Evolutionary conservation across 805 yeast species (phyloP).

Genomic region (Suhomyces xylopsoci): DNA sequence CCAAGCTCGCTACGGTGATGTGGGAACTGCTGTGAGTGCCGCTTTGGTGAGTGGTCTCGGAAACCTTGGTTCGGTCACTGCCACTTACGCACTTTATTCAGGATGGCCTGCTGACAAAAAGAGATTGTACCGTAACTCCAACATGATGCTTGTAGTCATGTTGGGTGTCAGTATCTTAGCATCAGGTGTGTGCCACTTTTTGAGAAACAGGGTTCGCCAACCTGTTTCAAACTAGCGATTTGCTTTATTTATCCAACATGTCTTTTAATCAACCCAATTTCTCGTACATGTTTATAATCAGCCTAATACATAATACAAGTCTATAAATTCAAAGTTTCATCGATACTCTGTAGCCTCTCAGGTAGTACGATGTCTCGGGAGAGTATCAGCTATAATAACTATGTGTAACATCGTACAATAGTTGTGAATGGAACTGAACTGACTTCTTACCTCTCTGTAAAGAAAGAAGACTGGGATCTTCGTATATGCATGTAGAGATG

Average conservation of each 20-base stretch:
- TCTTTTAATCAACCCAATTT: no score
- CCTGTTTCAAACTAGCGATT: neutral
- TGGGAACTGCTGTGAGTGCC: slow-evolving; percentile 78
- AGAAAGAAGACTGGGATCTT: no score
- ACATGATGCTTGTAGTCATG: slow-evolving; percentile 81
- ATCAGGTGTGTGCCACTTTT: slow-evolving; percentile 29
- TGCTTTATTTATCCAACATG: no score
- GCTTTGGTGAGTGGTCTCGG: slow-evolving; percentile 87
- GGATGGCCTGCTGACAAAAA: slow-evolving; percentile 83
- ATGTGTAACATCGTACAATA: no score
- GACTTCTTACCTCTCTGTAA: no score
- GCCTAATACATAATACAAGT: neutral
- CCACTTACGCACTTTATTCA: slow-evolving; percentile 78
- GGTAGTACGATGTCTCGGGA: no score
- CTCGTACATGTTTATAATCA: no score
- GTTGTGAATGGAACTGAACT: no score
- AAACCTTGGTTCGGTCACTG: slow-evolving; percentile 79
- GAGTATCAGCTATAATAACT: no score
- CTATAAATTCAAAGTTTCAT: no score
- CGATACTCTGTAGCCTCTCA: no score
- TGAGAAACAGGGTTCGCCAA: slow-evolving; percentile 31
- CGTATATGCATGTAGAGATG: no score
- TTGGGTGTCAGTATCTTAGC: slow-evolving; percentile 67
- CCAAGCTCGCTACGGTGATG: slow-evolving; percentile 68
- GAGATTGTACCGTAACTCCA: slow-evolving; percentile 62